A percentile compares a stretch with the other conserved stretches of the same genome.
phyloP scores from a whole-genome alignment of 106 monocot species.

The Dendrobium huoshanense region DNA sequence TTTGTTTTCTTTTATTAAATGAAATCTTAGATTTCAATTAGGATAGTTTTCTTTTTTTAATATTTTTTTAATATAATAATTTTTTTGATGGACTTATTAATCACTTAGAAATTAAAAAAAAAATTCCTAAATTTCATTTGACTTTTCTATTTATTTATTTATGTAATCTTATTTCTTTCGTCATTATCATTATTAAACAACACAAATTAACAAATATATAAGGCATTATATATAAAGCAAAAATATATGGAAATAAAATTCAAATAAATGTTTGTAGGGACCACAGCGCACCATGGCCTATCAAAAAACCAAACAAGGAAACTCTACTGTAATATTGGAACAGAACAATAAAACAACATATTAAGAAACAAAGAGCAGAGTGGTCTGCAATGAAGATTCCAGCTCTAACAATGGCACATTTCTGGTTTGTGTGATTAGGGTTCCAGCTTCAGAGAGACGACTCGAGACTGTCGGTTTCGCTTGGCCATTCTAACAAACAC shows the following conservation, averaged over 20 bases:
- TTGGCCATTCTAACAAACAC: slow-evolving; percentile 78
- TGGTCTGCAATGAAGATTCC: not conserved
- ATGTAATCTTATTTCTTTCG: too few species aligned
- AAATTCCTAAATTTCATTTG: too few species aligned
- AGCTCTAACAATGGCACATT: not conserved
- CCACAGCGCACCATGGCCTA: not conserved
- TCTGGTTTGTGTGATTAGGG: slow-evolving; percentile 21
- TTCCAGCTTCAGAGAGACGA: slow-evolving; percentile 90
- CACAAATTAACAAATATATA: not conserved
- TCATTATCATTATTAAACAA: not conserved
- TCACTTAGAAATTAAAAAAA: too few species aligned
- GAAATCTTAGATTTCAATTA: too few species aligned
- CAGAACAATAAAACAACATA: not conserved
- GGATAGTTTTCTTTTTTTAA: too few species aligned
- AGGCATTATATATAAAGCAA: not conserved
- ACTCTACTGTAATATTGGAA: not conserved
- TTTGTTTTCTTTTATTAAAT: too few species aligned
- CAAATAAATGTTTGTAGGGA: not conserved
- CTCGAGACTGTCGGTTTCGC: slow-evolving; percentile 78
- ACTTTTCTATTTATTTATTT: too few species aligned
- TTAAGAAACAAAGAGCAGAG: not conserved
- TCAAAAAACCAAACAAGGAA: not conserved
- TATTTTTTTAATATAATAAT: too few species aligned
- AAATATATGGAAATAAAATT: not conserved
- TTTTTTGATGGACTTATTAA: too few species aligned